These are phyloP conservation scores for Cutaneotrichosporon cavernicola DNA, from an alignment of 1,284 basidiomycete genomes.

Conservation along the genomic window DNA sequence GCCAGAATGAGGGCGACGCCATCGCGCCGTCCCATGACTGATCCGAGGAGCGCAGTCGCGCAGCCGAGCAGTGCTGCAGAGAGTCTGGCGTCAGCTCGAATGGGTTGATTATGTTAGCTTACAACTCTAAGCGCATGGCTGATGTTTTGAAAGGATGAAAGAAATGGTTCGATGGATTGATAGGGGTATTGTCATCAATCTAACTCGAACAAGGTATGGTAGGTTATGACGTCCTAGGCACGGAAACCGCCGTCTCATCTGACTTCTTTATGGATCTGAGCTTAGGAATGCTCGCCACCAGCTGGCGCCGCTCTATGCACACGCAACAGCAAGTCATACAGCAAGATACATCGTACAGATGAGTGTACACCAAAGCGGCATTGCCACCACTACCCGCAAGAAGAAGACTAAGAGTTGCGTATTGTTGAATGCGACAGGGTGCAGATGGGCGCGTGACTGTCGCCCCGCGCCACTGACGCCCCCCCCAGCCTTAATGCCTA, in stretches of 20 bases:
- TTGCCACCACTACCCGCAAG: background rate
- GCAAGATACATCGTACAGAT: conserved; percentile 29
- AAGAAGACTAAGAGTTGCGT: background rate
- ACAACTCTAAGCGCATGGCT: conserved; percentile 9
- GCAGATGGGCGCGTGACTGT: no score
- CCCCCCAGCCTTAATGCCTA: conserved; percentile 27
- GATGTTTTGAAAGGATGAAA: background rate
- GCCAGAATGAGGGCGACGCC: background rate
- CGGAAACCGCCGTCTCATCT: background rate
- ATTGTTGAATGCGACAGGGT: background rate
- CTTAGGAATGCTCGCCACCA: background rate
- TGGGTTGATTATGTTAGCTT: background rate
- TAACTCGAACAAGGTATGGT: background rate
- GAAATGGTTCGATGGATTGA: background rate
- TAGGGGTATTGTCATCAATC: background rate
- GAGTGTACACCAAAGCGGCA: conserved; percentile 25
- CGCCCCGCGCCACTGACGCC: background rate
- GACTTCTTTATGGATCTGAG: background rate
- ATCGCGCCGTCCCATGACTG: conserved; percentile 6
- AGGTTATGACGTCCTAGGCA: background rate
- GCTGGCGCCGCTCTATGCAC: background rate
- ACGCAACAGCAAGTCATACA: conserved; percentile 4
- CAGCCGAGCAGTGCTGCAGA: background rate
- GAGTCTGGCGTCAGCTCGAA: background rate
- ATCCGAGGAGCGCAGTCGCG: background rate